Evolutionary conservation across 306 rosid genomes (phyloP).

Genomic region (Quercus ilex): DNA sequence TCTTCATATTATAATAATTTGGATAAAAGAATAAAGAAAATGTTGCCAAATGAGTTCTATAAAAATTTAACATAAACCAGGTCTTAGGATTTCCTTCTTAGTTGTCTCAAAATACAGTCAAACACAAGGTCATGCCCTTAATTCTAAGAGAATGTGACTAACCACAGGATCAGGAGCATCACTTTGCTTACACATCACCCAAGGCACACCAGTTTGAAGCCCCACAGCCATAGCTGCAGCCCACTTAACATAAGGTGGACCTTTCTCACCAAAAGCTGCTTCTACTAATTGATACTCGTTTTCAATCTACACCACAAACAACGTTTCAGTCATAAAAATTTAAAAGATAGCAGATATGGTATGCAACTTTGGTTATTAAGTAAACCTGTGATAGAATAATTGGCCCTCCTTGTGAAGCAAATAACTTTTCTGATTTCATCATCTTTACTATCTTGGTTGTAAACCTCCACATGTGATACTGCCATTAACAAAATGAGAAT

Average conservation of each 20-base stretch:
- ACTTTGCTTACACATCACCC: constrained; percentile 89
- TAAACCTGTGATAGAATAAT: constrained; percentile 83
- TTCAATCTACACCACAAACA: constrained; percentile 56
- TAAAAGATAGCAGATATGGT: not conserved
- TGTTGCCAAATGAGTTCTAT: not conserved
- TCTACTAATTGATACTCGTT: constrained; percentile 68
- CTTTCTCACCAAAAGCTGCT: constrained; percentile 50
- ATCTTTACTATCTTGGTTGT: constrained; percentile 56
- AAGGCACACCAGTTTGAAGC: constrained; percentile 83
- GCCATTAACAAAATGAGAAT: constrained; percentile 21
- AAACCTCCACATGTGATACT: constrained; percentile 74
- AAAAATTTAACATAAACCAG: no score
- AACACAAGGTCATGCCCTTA: no score
- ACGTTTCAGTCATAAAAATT: not conserved
- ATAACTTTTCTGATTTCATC: constrained; percentile 74
- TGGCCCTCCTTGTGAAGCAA: constrained; percentile 91
- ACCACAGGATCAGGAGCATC: constrained; percentile 93
- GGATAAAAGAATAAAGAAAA: not conserved
- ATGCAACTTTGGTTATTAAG: not conserved
- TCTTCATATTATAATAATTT: not conserved
- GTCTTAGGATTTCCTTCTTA: no score
- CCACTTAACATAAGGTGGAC: constrained; percentile 70
- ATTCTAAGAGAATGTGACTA: constrained; percentile 12
- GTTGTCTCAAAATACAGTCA: no score
- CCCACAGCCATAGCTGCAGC: constrained; percentile 81